phyloP scores from a whole-genome alignment of 371 early-diverging fungal species.

The Dentiscutata heterogama region DNA sequence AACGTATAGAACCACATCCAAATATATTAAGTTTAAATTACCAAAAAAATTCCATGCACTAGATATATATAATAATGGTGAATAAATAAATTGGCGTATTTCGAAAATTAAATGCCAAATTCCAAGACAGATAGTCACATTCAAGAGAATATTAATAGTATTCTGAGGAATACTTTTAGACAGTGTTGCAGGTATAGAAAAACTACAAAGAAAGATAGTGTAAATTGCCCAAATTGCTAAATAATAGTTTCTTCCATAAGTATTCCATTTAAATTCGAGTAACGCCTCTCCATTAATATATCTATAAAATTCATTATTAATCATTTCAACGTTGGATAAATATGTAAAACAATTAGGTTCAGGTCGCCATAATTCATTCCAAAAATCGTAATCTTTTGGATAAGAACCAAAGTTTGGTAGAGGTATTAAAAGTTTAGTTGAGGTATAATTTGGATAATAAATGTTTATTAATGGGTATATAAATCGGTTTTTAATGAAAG shows the following conservation, averaged over 20 bases:
- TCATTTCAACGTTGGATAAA: not conserved
- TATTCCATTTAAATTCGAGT: constrained; percentile 25
- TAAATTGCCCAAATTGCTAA: not conserved
- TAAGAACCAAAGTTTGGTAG: constrained; percentile 3
- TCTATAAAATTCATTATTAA: not conserved
- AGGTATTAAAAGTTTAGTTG: not conserved
- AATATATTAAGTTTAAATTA: not conserved
- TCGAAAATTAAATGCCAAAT: not conserved
- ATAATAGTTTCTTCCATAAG: constrained; percentile 14
- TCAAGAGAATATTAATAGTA: not conserved
- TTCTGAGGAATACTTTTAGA: not conserved
- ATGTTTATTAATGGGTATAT: too few relatives aligned
- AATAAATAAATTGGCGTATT: not conserved
- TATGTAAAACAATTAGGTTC: not conserved
- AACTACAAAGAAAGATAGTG: not conserved
- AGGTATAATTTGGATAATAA: too few relatives aligned
- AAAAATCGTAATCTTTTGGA: not conserved
- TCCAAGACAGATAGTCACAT: not conserved
- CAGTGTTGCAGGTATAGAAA: not conserved
- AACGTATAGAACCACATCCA: too few relatives aligned
- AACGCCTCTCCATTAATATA: constrained; percentile 1
- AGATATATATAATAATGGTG: not conserved
- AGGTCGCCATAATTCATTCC: not conserved
- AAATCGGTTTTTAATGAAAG: too few relatives aligned
- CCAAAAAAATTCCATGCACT: not conserved